A percentile compares a stretch with the other conserved stretches of the same genome.
Evolutionary conservation across 2,329 filamentous ascomycete genomes (phyloP).

Genomic region (Xenosphaeropsis pyriputrescens): DNA sequence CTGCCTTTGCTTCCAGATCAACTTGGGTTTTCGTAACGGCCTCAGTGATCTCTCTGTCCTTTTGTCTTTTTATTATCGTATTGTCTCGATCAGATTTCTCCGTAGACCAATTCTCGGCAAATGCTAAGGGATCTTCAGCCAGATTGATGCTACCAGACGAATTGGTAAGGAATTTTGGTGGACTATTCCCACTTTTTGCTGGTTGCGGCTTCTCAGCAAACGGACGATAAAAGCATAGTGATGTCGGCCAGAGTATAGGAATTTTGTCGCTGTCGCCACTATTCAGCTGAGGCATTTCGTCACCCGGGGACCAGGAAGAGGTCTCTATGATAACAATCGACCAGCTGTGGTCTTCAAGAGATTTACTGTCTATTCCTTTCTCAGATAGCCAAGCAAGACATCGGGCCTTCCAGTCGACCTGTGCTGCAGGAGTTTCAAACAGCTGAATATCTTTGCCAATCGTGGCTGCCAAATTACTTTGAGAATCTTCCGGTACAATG

Average conservation of each 20-base stretch:
- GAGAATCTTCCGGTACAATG: background rate
- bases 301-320: no score
- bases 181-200: no score
- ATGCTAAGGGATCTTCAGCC: constrained; percentile 17
- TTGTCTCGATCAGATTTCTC: constrained; percentile 25
- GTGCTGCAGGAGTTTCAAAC: background rate
- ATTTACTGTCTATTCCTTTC: background rate
- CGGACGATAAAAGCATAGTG: constrained; percentile 16
- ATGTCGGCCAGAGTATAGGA: constrained; percentile 17
- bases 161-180: no score
- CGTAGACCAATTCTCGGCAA: constrained; percentile 21
- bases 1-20: constrained; percentile 23
- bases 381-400: background rate
- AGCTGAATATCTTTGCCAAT: no score
- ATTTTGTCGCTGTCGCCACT: constrained; percentile 1
- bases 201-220: no score
- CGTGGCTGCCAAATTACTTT: no score
- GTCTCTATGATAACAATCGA: no score
- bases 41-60: constrained; percentile 28
- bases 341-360: background rate
- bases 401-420: background rate
- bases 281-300: no score
- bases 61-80: constrained; percentile 29
- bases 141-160: no score
- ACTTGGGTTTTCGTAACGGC: constrained; percentile 23